Evolutionary conservation across 2,329 filamentous ascomycete genomes (phyloP), one percentile per base, ranked within the genome.

Genomic region (Fusarium drepaniforme): DNA sequence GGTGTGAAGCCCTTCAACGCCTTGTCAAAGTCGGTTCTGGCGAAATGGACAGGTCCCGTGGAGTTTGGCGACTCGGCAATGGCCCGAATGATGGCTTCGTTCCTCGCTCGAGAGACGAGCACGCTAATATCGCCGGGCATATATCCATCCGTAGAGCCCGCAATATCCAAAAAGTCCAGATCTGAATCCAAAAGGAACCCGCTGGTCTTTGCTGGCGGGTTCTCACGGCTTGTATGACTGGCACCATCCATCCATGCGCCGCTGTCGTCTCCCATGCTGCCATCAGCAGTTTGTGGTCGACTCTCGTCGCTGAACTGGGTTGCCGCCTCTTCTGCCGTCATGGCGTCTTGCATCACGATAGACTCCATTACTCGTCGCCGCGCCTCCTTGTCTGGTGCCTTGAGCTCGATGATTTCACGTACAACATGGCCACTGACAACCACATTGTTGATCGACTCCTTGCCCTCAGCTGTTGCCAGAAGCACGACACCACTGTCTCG

Each of bases 101-200:
- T 98, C 64, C 96, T 91, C 42, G 97, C 96, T 68, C 97, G 90
- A 13, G 94, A 93, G 21, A 97, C 93, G 13, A 99, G 90, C 3
- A 98, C 88, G 18, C 93, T 92, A 42, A 99, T 88, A 82, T 99
- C 97, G 5, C 96, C 97, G 1, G 97, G 96, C 96, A 98, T 98
- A 81, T 98, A 99, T 1, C 97, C 97, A 80, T 99, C 97, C 0
- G 96, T 98, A 77, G 96, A 93, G 2, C 97, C 96, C 21, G 97
- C 95, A 66, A 99, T 89, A 73, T 98, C 96, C 11, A 98, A 90
- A 68, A 98, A 94, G 81, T 99, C 97, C 12, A 99, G 90, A 59
- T 93, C 90, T 0, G 90, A 85, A 68, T 95, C 93, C 8, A 98
- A 85, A 2, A 92, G 84, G 78, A 97, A 97, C 0, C 93, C 93